Evolutionary conservation across 1,284 basidiomycete species (phyloP), one percentile per base, ranked within the genome.

Genomic region (Cutaneotrichosporon mucoides): DNA sequence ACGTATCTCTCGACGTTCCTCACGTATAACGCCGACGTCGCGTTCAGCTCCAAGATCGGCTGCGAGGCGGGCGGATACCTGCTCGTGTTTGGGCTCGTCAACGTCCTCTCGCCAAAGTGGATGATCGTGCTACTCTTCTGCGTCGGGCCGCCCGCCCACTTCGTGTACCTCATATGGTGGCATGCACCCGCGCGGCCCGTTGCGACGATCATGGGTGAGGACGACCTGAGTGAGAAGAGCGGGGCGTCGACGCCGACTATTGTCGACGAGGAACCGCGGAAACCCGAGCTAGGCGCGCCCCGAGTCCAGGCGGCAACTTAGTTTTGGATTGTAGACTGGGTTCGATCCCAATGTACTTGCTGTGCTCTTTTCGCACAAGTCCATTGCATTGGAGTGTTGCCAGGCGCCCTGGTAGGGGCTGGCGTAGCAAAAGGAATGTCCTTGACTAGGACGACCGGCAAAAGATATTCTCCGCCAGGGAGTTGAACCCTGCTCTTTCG

Each of bases 71-170:
- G 41, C 11, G 61, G 61, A 3, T 62, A 62, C 51, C 44, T 62
- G 6, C 57, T 62, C n/a, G 61, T 62, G 8, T 62, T 62, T 13
- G 61, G 61, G 10, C 61, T 62, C 34, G 57, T 62, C 47, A 62
- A 62, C 51, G 61, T 62, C 10, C 61, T 62, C 13, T 37, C 37
- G 5, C 61, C 61, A 41, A 62, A 62, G 55, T 59, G 61, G 61
- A 62, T 62, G 61, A 62, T 62, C 33, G 61, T 62, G 13, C n/a
- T 59, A 13, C 55, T 62, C 40, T 62, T 62, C 52, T 53, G 51
- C 40, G 43, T 53, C 43, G 57, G 61, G 1, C 55, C 55, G 3
- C 57, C 57, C 6, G 40, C 45, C 3, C 57, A 62, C 50, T 0
- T 51, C 4, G 51, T 62, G 13, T 62, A 51, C 40, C 52, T 62